Conservation (phyloP, 768 basidiomycete genomes). For the Udeniomyces megalosporus region DNA sequence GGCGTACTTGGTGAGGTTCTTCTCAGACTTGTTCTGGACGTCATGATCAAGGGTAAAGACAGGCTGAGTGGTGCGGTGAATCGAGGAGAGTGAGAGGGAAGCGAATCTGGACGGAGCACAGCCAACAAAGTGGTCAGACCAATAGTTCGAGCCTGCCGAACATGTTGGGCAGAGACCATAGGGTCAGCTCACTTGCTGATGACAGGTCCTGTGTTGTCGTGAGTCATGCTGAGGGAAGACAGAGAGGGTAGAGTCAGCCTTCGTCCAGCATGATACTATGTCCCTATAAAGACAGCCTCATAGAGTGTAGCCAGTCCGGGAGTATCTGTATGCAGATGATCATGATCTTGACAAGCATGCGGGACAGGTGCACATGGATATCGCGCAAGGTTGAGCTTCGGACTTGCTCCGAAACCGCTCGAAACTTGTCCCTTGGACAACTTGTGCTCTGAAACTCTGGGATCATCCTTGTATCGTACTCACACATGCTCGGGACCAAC, state of each 20-base stretch:
- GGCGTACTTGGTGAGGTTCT: slow-evolving; percentile 83
- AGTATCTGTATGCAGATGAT: too few relatives aligned
- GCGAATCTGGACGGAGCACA: too few relatives aligned
- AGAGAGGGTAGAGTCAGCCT: neutral
- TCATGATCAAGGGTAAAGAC: slow-evolving; percentile 98
- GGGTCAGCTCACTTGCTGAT: slow-evolving; percentile 80
- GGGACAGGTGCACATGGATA: too few relatives aligned
- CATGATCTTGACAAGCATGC: too few relatives aligned
- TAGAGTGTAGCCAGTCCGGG: too few relatives aligned
- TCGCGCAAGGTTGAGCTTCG: too few relatives aligned
- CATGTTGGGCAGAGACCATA: neutral
- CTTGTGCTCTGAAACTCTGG: too few relatives aligned
- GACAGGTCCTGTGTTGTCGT: slow-evolving; percentile 93
- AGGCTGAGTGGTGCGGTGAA: slow-evolving; percentile 63
- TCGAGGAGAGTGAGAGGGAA: slow-evolving; percentile 74
- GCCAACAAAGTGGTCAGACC: too few relatives aligned
- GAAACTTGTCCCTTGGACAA: too few relatives aligned
- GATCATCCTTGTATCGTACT: neutral
- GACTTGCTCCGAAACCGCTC: too few relatives aligned
- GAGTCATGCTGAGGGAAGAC: slow-evolving; percentile 27
- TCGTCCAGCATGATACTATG: slow-evolving; percentile 52
- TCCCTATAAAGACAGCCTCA: too few relatives aligned
- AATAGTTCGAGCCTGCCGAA: too few relatives aligned
- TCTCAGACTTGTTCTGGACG: slow-evolving; percentile 81
- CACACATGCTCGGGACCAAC: slow-evolving; percentile 85